These are phyloP conservation scores for Penicillium malachiteum DNA, from an alignment of 495 filamentous ascomycete genomes.

Conservation along the genomic window DNA sequence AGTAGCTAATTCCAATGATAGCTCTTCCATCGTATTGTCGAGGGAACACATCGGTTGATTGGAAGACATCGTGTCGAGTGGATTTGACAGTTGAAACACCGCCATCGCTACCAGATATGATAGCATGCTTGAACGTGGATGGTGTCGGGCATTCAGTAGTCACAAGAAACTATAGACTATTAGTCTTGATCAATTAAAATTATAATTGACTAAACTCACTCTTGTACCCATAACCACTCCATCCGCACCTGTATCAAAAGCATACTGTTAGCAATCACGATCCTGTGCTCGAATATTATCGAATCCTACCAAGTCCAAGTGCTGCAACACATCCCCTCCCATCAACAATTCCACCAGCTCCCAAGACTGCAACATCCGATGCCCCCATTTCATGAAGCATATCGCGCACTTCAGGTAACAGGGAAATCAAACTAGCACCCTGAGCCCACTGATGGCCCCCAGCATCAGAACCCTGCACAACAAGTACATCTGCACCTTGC, in stretches of 20 bases:
- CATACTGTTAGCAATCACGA: not conserved
- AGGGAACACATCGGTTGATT: conserved; percentile 29
- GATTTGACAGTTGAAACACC: conserved; percentile 25
- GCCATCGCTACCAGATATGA: conserved; percentile 21
- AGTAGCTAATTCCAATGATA: conserved; percentile 21
- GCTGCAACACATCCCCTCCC: conserved; percentile 59
- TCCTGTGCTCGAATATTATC: not conserved
- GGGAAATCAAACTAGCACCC: conserved; percentile 54
- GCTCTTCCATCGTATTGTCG: conserved; percentile 28
- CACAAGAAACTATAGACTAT: conserved; percentile 23
- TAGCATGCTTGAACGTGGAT: conserved; percentile 18
- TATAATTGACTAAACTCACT: conserved; percentile 5
- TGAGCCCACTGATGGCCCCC: conserved; percentile 69
- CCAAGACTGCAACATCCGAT: conserved; percentile 48
- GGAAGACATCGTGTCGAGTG: conserved; percentile 19
- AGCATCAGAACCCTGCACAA: conserved; percentile 66
- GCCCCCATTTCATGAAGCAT: conserved; percentile 34
- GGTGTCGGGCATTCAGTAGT: conserved; percentile 25
- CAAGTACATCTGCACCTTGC: conserved; percentile 69
- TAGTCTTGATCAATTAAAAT: not conserved
- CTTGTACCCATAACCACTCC: conserved; percentile 68
- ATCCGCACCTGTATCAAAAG: conserved; percentile 38
- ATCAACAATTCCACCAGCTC: conserved; percentile 65
- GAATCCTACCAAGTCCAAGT: conserved; percentile 52
- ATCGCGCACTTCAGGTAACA: conserved; percentile 63